These are phyloP conservation scores for Claviceps sp. DNA, from an alignment of 2,329 filamentous ascomycete genomes.

Conservation along the genomic window DNA sequence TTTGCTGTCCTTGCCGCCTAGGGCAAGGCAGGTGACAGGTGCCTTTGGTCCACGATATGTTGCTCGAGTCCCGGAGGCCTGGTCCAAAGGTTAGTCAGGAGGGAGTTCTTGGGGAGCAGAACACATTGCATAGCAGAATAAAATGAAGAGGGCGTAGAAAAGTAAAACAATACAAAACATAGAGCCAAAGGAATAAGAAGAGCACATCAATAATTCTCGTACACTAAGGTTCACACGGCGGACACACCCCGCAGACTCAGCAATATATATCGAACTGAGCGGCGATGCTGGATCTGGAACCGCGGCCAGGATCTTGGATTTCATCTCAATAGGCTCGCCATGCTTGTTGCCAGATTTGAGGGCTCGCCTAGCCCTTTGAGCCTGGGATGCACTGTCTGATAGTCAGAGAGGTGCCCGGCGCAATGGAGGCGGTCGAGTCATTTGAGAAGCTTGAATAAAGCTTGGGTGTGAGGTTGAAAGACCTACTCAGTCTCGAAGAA, in stretches of 20 bases:
- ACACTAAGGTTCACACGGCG: constrained; percentile 39
- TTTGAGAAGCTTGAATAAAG: not conserved
- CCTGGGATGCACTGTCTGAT: constrained; percentile 31
- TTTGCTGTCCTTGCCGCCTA: constrained; percentile 40
- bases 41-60: constrained; percentile 62
- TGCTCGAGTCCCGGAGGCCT: constrained; percentile 19
- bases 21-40: constrained; percentile 65
- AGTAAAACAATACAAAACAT: no score
- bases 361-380: constrained; percentile 44
- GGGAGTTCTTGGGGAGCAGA: not conserved
- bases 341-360: constrained; percentile 62
- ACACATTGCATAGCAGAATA: not conserved
- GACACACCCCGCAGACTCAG: constrained; percentile 75
- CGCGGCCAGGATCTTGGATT: constrained; percentile 75
- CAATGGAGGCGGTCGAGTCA: not conserved
- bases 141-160: not conserved
- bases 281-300: constrained; percentile 50
- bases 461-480: not conserved
- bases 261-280: constrained; percentile 53
- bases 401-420: not conserved
- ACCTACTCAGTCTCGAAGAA: constrained; percentile 89
- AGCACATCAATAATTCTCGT: not conserved
- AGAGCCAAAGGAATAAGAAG: not conserved
- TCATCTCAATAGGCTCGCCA: constrained; percentile 67
- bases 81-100: not conserved